Conservation (phyloP, 73 alveolate genomes). For the Stentor coeruleus region DNA sequence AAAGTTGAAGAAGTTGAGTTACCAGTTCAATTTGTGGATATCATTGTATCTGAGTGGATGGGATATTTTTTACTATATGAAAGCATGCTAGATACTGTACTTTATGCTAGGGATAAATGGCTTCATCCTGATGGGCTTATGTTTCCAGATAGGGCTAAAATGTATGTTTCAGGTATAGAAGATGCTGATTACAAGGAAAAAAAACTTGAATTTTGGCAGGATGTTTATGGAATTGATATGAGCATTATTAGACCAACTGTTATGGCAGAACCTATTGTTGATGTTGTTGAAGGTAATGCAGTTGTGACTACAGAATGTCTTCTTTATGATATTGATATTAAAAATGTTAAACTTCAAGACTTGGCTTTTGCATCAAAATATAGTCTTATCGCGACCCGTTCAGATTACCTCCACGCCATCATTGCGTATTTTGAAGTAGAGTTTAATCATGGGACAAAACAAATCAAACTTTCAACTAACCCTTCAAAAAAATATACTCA, state of each 20-base stretch:
- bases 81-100: constrained; percentile 87
- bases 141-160: constrained; percentile 85
- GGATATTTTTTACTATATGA: constrained; percentile 90
- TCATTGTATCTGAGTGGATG: constrained; percentile 96
- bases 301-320: constrained; percentile 50
- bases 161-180: constrained; percentile 86
- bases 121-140: constrained; percentile 77
- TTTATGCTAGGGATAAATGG: constrained; percentile 91
- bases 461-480: constrained; percentile 77
- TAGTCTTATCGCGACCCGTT: constrained; percentile 41
- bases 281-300: constrained; percentile 34
- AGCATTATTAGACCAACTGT: constrained; percentile 49
- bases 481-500: constrained; percentile 83
- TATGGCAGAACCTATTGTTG: constrained; percentile 59
- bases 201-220: constrained; percentile 85
- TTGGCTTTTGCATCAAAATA: constrained; percentile 48
- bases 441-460: constrained; percentile 61
- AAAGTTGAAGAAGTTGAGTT: constrained; percentile 92
- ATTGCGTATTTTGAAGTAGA: constrained; percentile 88
- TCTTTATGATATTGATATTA: constrained; percentile 58
- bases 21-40: constrained; percentile 90
- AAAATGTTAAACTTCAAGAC: constrained; percentile 53
- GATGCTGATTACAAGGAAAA: constrained; percentile 74
- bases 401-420: constrained; percentile 77
- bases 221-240: constrained; percentile 87